These are phyloP conservation scores for Fusarium succisae DNA, from an alignment of 2,329 filamentous ascomycete species.

Conservation along the genomic window DNA sequence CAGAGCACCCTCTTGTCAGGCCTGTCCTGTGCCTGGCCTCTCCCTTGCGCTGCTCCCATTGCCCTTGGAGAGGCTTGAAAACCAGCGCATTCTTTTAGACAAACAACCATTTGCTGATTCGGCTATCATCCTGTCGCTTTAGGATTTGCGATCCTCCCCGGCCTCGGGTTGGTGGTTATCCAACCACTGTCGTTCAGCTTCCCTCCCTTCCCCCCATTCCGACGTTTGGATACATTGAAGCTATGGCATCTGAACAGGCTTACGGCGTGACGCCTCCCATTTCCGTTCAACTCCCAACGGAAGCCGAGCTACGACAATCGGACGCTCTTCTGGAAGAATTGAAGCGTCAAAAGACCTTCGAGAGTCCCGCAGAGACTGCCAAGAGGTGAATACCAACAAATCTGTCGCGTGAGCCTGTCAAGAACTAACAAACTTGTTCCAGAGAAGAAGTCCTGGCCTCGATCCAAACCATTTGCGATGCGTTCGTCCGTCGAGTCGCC, in stretches of 20 bases:
- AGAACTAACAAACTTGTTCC: constrained; percentile 10
- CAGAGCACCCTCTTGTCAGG: constrained; percentile 8
- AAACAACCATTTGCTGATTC: not conserved
- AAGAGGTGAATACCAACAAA: constrained; percentile 68
- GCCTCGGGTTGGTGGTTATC: not conserved
- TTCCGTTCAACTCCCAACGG: constrained; percentile 78
- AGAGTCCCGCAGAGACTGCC: constrained; percentile 81
- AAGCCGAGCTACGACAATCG: constrained; percentile 79
- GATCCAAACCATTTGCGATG: constrained; percentile 81
- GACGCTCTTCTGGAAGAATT: constrained; percentile 85
- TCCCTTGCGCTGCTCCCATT: constrained; percentile 36
- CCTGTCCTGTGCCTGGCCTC: constrained; percentile 8
- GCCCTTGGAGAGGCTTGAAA: constrained; percentile 35
- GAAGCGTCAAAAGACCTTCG: constrained; percentile 90
- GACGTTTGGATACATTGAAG: constrained; percentile 8
- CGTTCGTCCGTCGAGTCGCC: constrained; percentile 87
- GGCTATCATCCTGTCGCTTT: not conserved
- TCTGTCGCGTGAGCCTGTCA: not conserved
- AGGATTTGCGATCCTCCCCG: not conserved
- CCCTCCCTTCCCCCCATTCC: not conserved
- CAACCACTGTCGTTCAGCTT: not conserved
- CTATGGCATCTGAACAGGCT: constrained; percentile 52
- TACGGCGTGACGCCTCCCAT: constrained; percentile 85
- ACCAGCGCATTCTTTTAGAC: constrained; percentile 1
- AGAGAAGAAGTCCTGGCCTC: constrained; percentile 71